Base-by-base conservation (phyloP, 164 flowering plant genomes). In the Vitis rupestris region DNA sequence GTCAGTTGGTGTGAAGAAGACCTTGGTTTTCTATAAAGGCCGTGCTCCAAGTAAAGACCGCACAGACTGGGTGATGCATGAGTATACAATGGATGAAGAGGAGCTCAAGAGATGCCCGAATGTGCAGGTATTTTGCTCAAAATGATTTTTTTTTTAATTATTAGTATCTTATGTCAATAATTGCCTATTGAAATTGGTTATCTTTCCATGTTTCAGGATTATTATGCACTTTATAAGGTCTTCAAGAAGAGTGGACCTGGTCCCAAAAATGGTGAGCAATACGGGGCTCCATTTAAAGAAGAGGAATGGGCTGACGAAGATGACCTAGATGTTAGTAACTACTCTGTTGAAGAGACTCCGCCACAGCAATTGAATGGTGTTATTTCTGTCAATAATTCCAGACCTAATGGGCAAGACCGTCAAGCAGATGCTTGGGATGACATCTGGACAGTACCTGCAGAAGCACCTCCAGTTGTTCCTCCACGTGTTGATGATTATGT, bases 61-160 rank as follows among this genome's bases (percentile, higher is more conserved):
- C 31, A 93, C 99, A 55, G 92, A 95, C 70, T 95, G 99, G 99
- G 99, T 95, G 54, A 95, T 95, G 99, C 99, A 93, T 70, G 98
- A 93, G 67, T 95, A 91, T 67, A 88, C 90, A 17, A 29, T 95
- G 76, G 92, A 85, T 62, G 97, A 93, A 60, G 94, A 89, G 56
- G 99, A 95, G 81, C 88, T 95, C n/a, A 80, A 80, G 66, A 90
- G 89, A 70, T 90, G 91, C 81, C 80, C 74, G 47, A 71, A 74
- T 75, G 83, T 75, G 12, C 78, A 85, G 88, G 95, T 90, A 75
- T 67, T 50, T 9, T 31, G 52, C 50, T 17, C 48, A 8, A 10
- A 10, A 29, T 17, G 54, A 11, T 60, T 61, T 10, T 16, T 64
- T 14, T 4, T 17, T 23, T 68, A 64, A 2, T 50, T 51, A 3